Percentiles rank a stretch among this genome's conserved stretches.
Conservation (phyloP, 2,329 filamentous ascomycete species). For the Didymella lethalis region DNA sequence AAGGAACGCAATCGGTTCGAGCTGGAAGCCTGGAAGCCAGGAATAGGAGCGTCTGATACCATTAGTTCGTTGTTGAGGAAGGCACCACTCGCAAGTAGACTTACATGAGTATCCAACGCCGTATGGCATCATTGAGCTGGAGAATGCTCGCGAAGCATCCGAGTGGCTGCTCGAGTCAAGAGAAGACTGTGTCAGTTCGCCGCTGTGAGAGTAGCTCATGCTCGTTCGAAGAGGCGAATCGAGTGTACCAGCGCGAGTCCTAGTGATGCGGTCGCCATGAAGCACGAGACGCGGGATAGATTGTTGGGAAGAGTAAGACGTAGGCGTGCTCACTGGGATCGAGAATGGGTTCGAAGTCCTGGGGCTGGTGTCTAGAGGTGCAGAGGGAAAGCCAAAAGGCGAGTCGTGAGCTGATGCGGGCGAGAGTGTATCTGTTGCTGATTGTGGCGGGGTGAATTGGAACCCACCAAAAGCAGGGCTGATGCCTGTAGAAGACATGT, state of each 20-base stretch:
- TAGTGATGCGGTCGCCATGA: conserved; percentile 53
- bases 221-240: conserved; percentile 56
- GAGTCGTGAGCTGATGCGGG: conserved; percentile 55
- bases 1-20: conserved; percentile 52
- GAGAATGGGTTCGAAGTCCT: conserved; percentile 52
- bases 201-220: conserved; percentile 53
- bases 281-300: conserved; percentile 54
- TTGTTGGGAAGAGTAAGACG: conserved; percentile 49
- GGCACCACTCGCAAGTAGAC: conserved; percentile 6
- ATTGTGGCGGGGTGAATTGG: conserved; percentile 66
- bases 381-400: conserved; percentile 51
- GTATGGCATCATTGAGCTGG: conserved; percentile 50
- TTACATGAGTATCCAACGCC: conserved; percentile 51
- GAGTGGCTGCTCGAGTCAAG: conserved; percentile 35
- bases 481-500: conserved; percentile 71
- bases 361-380: conserved; percentile 47
- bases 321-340: conserved; percentile 43
- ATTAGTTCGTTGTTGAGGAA: conserved; percentile 24
- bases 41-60: conserved; percentile 47
- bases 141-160: conserved; percentile 39
- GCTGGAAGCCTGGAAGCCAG: conserved; percentile 51
- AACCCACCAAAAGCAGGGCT: conserved; percentile 73
- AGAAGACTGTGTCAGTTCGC: conserved; percentile 38
- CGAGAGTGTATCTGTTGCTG: conserved; percentile 51
- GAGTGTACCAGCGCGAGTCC: conserved; percentile 53